Conservation (phyloP, 2,329 filamentous ascomycete species). For the Microcyclospora tardicrescens region DNA sequence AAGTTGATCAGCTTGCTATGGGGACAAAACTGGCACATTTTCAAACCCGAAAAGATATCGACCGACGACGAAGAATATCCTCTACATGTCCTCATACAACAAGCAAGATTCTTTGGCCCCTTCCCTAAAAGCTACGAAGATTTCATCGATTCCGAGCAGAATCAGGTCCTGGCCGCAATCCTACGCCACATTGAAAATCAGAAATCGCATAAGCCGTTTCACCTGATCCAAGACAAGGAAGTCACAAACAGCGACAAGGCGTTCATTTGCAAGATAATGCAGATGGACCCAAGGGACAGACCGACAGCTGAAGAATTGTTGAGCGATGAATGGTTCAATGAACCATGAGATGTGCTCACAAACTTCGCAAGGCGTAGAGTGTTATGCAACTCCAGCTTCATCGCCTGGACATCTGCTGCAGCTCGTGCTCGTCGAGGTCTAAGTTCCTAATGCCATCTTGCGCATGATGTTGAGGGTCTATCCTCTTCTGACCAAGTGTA, state of each 20-base stretch:
- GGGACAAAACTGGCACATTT: constrained; percentile 16
- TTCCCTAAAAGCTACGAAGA: constrained; percentile 14
- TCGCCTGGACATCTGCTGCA: too few species aligned
- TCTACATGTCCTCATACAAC: constrained; percentile 14
- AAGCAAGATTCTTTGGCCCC: constrained; percentile 17
- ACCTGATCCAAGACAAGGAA: constrained; percentile 15
- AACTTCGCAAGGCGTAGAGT: too few species aligned
- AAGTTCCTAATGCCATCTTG: too few species aligned
- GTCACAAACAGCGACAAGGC: constrained; percentile 20
- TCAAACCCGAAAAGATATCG: constrained; percentile 12
- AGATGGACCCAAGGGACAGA: constrained; percentile 30
- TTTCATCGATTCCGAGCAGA: constrained; percentile 10
- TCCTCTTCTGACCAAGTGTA: too few species aligned
- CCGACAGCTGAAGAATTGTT: constrained; percentile 28
- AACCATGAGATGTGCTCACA: constrained; percentile 4
- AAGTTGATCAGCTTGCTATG: constrained; percentile 21
- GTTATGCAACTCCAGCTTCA: too few species aligned
- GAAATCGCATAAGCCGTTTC: constrained; percentile 14
- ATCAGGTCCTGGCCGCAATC: constrained; percentile 5
- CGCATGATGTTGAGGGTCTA: too few species aligned
- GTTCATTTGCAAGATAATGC: constrained; percentile 32
- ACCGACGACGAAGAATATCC: constrained; percentile 15
- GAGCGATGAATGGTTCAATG: constrained; percentile 26
- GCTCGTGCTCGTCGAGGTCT: too few species aligned
- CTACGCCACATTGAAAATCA: constrained; percentile 7